Conservation (phyloP, 2,329 filamentous ascomycete genomes). For the Nannizzia gypsea region DNA sequence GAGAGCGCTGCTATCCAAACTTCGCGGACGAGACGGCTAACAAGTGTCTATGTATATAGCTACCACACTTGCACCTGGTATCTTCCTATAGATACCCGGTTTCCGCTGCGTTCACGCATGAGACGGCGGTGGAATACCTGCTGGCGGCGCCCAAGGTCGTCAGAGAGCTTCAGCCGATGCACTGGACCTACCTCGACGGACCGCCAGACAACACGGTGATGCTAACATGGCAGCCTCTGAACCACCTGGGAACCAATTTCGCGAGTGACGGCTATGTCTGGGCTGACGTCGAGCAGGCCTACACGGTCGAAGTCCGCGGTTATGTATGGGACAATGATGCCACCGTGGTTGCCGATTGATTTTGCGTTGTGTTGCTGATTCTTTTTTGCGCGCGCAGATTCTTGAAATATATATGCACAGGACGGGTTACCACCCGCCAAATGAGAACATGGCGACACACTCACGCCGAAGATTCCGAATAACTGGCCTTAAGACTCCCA, state of each 20-base stretch:
- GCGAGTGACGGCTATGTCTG: constrained; percentile 89
- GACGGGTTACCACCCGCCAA: constrained; percentile 61
- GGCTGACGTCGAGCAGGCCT: constrained; percentile 68
- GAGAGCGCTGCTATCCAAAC: constrained; percentile 8
- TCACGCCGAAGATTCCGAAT: constrained; percentile 79
- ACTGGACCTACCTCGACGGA: constrained; percentile 81
- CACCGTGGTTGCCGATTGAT: not conserved
- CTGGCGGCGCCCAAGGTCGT: constrained; percentile 74
- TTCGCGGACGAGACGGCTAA: not conserved
- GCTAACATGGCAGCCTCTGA: constrained; percentile 76
- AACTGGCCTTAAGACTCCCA: constrained; percentile 55
- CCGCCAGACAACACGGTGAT: constrained; percentile 72
- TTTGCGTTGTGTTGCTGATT: constrained; percentile 9
- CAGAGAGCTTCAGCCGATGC: constrained; percentile 73
- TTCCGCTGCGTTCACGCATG: constrained; percentile 57
- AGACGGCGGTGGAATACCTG: constrained; percentile 73
- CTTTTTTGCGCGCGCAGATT: constrained; percentile 42
- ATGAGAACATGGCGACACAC: constrained; percentile 63
- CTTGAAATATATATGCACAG: constrained; percentile 83
- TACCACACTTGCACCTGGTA: constrained; percentile 80
- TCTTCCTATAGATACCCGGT: constrained; percentile 71
- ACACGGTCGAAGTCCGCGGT: constrained; percentile 59
- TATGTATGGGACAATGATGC: constrained; percentile 45
- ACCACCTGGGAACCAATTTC: constrained; percentile 59
- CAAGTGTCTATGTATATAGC: constrained; percentile 43